These are phyloP conservation scores for Talaromyces trachyspermus DNA, from an alignment of 495 filamentous ascomycete genomes.

Conservation along the genomic window DNA sequence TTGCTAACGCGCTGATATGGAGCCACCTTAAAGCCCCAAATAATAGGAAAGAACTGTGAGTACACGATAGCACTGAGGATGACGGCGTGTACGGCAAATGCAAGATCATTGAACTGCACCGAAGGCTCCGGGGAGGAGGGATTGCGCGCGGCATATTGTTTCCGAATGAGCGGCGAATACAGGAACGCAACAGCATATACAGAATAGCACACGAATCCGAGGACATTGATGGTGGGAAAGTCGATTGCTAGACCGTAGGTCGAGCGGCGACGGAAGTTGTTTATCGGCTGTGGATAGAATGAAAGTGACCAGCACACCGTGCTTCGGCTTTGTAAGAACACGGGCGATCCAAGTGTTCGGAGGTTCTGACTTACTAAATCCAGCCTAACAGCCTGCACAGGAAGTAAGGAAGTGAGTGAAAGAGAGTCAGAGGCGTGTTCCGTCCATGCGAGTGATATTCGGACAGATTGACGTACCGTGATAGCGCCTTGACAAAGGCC, in stretches of 20 bases:
- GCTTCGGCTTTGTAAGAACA: slow-evolving; percentile 20
- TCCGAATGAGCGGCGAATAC: slow-evolving; percentile 66
- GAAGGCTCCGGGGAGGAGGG: slow-evolving; percentile 64
- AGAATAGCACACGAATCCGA: slow-evolving; percentile 77
- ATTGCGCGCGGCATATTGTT: slow-evolving; percentile 80
- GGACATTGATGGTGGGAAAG: slow-evolving; percentile 72
- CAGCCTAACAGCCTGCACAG: slow-evolving; percentile 22
- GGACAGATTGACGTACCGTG: slow-evolving; percentile 10
- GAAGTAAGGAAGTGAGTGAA: neutral
- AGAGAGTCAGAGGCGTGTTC: slow-evolving; percentile 1
- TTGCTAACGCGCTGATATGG: slow-evolving; percentile 50
- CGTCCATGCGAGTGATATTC: no score
- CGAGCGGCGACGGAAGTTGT: slow-evolving; percentile 65
- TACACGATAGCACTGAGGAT: slow-evolving; percentile 58
- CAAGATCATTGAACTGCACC: slow-evolving; percentile 82
- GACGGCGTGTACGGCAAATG: slow-evolving; percentile 74
- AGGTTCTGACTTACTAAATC: slow-evolving; percentile 30
- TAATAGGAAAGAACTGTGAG: slow-evolving; percentile 60
- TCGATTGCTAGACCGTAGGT: slow-evolving; percentile 81
- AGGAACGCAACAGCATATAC: slow-evolving; percentile 66
- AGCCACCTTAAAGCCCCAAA: slow-evolving; percentile 68
- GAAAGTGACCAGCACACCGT: slow-evolving; percentile 74
- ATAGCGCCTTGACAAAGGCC: slow-evolving; percentile 34
- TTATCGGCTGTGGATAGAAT: slow-evolving; percentile 84
- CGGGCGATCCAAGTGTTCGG: no score